These are phyloP conservation scores for Coffea eugenioides DNA, from an alignment of 257 asterid genomes.

Conservation along the genomic window DNA sequence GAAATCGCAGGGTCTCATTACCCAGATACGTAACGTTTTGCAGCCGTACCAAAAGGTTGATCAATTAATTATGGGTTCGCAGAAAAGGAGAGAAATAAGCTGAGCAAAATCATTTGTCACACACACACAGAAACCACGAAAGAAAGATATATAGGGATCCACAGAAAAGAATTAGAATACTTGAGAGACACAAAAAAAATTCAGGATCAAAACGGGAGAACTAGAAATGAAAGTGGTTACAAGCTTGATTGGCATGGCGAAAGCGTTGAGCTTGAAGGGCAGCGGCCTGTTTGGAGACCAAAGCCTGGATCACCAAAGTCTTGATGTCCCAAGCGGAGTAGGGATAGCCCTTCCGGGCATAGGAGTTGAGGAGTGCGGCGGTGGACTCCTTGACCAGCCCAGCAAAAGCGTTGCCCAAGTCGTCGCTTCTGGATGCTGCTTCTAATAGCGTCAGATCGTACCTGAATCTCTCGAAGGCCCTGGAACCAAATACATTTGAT, in stretches of 20 bases:
- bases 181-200: background rate
- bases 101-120: no score
- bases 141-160: no score
- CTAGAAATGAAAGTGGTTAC: constrained; percentile 34
- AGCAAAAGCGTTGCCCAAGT: constrained; percentile 39
- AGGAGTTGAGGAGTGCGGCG: constrained; percentile 82
- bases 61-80: no score
- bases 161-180: no score
- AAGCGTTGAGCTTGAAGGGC: constrained; percentile 52
- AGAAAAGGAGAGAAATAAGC: no score
- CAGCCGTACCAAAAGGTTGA: no score
- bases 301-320: constrained; percentile 66
- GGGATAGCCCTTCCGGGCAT: constrained; percentile 72
- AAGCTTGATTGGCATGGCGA: constrained; percentile 56
- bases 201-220: background rate
- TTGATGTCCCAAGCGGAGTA: constrained; percentile 85
- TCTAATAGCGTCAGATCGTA: constrained; percentile 62
- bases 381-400: constrained; percentile 65
- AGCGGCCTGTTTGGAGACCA: constrained; percentile 74
- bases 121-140: no score
- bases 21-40: no score
- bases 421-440: constrained; percentile 58
- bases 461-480: constrained; percentile 66
- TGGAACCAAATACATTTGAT: constrained; percentile 72
- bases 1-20: no score